Percentiles rank a stretch among this genome's conserved stretches.
These are phyloP conservation scores for Fusarium cyanostomum DNA, from an alignment of 2,329 filamentous ascomycete genomes.

Conservation along the genomic window DNA sequence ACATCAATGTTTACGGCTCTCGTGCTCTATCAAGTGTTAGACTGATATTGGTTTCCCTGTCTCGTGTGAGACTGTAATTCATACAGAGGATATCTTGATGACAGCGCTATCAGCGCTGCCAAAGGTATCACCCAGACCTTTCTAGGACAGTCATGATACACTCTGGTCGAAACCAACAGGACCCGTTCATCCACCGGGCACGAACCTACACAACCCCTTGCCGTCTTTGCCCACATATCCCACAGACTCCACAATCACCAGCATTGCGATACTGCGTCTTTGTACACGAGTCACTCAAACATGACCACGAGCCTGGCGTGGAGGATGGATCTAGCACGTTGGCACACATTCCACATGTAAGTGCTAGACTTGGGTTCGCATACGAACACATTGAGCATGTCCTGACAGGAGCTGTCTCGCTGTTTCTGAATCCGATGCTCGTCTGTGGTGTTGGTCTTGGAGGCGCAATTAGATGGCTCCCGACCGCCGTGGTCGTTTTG, in stretches of 20 bases:
- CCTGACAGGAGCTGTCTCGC: background rate
- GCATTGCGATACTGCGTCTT: constrained; percentile 72
- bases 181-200: background rate
- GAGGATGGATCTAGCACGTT: constrained; percentile 70
- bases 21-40: too few relatives aligned
- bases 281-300: constrained; percentile 64
- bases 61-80: too few relatives aligned
- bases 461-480: background rate
- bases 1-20: too few relatives aligned
- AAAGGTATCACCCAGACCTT: background rate
- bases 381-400: constrained; percentile 74
- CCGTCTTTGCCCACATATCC: constrained; percentile 68
- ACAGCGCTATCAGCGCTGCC: too few relatives aligned
- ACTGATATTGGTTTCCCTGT: too few relatives aligned
- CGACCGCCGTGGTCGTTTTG: background rate
- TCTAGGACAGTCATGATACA: background rate
- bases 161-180: background rate
- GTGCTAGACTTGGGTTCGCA: constrained; percentile 61
- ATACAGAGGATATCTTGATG: too few relatives aligned
- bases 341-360: constrained; percentile 74
- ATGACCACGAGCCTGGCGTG: constrained; percentile 71
- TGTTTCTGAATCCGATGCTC: background rate
- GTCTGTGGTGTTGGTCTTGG: background rate
- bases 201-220: constrained; percentile 1
- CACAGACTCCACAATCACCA: constrained; percentile 74